These are phyloP conservation scores for Lentinula sp. DNA, from an alignment of 768 basidiomycete species.

Conservation along the genomic window DNA sequence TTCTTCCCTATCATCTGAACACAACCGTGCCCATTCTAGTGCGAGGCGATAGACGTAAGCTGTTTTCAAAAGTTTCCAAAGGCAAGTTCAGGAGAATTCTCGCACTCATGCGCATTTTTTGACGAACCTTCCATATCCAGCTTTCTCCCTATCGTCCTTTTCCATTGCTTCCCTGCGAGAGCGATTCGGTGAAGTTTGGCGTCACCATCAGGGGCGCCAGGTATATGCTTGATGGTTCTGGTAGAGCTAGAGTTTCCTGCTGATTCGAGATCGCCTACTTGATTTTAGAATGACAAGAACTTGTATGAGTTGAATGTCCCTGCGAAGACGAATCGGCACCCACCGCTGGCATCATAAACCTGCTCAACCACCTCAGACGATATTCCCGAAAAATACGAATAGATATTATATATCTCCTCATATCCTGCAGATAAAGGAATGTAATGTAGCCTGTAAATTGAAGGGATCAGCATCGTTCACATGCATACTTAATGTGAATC, in stretches of 20 bases:
- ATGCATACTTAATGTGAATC: not conserved
- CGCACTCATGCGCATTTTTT: too few relatives aligned
- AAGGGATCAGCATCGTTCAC: not conserved
- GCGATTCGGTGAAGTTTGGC: slow-evolving; percentile 75
- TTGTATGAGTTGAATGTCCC: too few relatives aligned
- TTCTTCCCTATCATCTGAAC: slow-evolving; percentile 76
- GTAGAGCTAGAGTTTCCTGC: not conserved
- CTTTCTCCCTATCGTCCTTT: slow-evolving; percentile 70
- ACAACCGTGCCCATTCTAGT: slow-evolving; percentile 83
- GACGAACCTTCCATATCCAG: slow-evolving; percentile 72
- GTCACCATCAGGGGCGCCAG: slow-evolving; percentile 50
- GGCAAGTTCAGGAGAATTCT: too few relatives aligned
- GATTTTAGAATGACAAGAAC: too few relatives aligned
- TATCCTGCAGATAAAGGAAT: slow-evolving; percentile 88
- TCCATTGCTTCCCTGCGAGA: slow-evolving; percentile 90
- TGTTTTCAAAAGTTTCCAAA: too few relatives aligned
- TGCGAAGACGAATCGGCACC: not conserved
- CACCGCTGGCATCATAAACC: not conserved
- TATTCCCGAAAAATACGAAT: slow-evolving; percentile 89
- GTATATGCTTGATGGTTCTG: not conserved
- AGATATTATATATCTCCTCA: slow-evolving; percentile 88
- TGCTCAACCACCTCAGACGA: slow-evolving; percentile 37
- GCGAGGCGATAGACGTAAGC: slow-evolving; percentile 85
- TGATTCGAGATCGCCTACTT: too few relatives aligned
- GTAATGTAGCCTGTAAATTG: slow-evolving; percentile 82